These are phyloP conservation scores for Viridothelium virens DNA, from an alignment of 495 filamentous ascomycete species.

Conservation along the genomic window DNA sequence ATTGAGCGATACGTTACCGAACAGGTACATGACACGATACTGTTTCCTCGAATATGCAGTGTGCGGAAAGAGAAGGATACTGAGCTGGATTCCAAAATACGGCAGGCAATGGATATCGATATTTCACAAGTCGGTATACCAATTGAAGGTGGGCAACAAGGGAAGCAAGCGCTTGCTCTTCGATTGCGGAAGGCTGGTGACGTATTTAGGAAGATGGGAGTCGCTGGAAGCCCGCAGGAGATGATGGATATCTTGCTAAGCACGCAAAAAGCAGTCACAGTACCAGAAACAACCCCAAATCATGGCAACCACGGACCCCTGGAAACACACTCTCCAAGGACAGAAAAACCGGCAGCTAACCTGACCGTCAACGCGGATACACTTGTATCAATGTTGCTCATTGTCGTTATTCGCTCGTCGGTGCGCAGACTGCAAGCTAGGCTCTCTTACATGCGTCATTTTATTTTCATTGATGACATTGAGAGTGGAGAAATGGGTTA, in stretches of 20 bases:
- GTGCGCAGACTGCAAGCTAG: constrained; percentile 82
- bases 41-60: constrained; percentile 74
- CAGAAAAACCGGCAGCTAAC: constrained; percentile 23
- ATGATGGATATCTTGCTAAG: constrained; percentile 84
- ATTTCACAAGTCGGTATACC: constrained; percentile 87
- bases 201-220: constrained; percentile 78
- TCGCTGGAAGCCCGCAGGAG: constrained; percentile 81
- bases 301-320: constrained; percentile 9
- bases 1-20: constrained; percentile 94
- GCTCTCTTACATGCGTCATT: constrained; percentile 86
- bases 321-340: not conserved
- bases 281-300: constrained; percentile 31
- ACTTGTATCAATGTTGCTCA: constrained; percentile 80
- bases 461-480: constrained; percentile 94
- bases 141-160: constrained; percentile 61
- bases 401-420: constrained; percentile 89
- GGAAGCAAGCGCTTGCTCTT: constrained; percentile 63
- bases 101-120: constrained; percentile 88
- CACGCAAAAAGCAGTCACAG: constrained; percentile 79
- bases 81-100: constrained; percentile 84
- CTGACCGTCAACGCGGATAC: constrained; percentile 94
- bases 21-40: constrained; percentile 78
- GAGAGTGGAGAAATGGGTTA: constrained; percentile 97
- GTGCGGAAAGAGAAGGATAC: constrained; percentile 73
- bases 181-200: constrained; percentile 73